Conservation (phyloP, 2,329 filamentous ascomycete species). For the Aspergillus aculeatinus region DNA sequence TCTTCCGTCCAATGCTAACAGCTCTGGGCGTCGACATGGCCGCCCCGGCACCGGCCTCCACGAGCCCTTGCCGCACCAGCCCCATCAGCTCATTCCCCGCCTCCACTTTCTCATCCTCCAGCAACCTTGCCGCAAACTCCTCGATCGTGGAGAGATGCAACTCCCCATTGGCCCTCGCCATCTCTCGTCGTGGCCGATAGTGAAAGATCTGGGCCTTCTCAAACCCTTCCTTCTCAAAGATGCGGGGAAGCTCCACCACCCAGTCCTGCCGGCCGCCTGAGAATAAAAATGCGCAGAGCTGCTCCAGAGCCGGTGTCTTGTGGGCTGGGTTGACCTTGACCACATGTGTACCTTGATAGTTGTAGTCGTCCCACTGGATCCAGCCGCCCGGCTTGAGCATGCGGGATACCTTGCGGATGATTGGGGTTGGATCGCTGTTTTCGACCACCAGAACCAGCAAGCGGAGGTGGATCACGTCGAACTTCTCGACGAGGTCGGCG, state of each 20-base stretch:
- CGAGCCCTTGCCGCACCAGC: not conserved
- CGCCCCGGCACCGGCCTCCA: not conserved
- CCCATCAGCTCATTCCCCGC: not conserved
- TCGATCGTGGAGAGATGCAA: not conserved
- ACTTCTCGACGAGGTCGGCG: slow-evolving; percentile 15
- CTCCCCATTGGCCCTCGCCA: not conserved
- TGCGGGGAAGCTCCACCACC: slow-evolving; percentile 1
- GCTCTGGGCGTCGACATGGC: not conserved
- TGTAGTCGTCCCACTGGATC: slow-evolving; percentile 14
- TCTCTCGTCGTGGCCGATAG: not conserved
- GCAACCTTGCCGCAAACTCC: not conserved
- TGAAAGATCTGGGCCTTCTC: not conserved
- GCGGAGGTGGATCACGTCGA: slow-evolving; percentile 26
- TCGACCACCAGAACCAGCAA: slow-evolving; percentile 7
- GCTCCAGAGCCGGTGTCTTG: not conserved
- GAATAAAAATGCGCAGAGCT: slow-evolving; percentile 1
- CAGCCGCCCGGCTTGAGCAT: slow-evolving; percentile 11
- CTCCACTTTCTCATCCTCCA: not conserved
- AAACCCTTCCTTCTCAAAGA: slow-evolving; percentile 1
- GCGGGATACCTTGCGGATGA: slow-evolving; percentile 3
- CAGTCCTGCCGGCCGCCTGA: slow-evolving; percentile 7
- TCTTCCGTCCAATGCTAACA: slow-evolving; percentile 1
- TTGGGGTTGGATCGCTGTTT: slow-evolving; percentile 4
- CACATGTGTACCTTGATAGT: not conserved
- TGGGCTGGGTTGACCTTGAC: not conserved